phyloP scores from a whole-genome alignment of 768 basidiomycete species.

The Auricularia heimuer region DNA sequence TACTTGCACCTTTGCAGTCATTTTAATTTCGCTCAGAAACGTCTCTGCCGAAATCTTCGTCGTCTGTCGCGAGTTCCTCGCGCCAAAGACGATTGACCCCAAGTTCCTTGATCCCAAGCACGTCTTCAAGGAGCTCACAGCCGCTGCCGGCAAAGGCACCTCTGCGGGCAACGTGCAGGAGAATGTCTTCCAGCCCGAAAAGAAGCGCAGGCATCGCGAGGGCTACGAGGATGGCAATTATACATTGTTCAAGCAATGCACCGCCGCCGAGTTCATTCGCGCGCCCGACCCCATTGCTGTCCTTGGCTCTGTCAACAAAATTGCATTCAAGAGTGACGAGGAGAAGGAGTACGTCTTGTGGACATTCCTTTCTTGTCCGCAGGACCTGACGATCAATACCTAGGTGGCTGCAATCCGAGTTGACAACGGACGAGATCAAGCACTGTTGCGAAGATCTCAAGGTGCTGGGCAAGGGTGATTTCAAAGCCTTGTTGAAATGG shows the following conservation, averaged over 20 bases:
- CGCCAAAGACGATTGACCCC: slow-evolving; percentile 92
- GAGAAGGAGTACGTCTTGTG: slow-evolving; percentile 57
- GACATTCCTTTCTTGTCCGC: neutral
- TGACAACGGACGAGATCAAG: slow-evolving; percentile 72
- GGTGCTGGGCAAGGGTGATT: slow-evolving; percentile 95
- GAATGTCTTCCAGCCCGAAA: slow-evolving; percentile 96
- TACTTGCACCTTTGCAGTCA: neutral
- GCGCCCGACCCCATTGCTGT: slow-evolving; percentile 63
- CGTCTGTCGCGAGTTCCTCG: slow-evolving; percentile 89
- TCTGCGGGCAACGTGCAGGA: slow-evolving; percentile 62
- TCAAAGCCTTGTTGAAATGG: slow-evolving; percentile 90
- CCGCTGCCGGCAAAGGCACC: slow-evolving; percentile 36
- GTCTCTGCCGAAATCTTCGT: slow-evolving; percentile 99
- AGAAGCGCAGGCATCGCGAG: slow-evolving; percentile 84
- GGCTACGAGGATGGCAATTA: slow-evolving; percentile 95
- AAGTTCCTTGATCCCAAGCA: slow-evolving; percentile 96
- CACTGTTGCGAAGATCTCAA: slow-evolving; percentile 87
- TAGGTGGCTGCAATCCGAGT: slow-evolving; percentile 64
- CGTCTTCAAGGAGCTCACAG: slow-evolving; percentile 86
- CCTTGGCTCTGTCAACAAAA: slow-evolving; percentile 69
- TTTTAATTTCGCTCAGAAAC: slow-evolving; percentile 46
- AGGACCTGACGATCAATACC: slow-evolving; percentile 6
- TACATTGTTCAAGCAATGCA: slow-evolving; percentile 68
- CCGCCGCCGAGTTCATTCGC: slow-evolving; percentile 63
- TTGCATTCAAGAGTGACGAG: slow-evolving; percentile 70